These are phyloP conservation scores for Pseudocercospora fuligena DNA, from an alignment of 2,329 filamentous ascomycete genomes.

Conservation along the genomic window DNA sequence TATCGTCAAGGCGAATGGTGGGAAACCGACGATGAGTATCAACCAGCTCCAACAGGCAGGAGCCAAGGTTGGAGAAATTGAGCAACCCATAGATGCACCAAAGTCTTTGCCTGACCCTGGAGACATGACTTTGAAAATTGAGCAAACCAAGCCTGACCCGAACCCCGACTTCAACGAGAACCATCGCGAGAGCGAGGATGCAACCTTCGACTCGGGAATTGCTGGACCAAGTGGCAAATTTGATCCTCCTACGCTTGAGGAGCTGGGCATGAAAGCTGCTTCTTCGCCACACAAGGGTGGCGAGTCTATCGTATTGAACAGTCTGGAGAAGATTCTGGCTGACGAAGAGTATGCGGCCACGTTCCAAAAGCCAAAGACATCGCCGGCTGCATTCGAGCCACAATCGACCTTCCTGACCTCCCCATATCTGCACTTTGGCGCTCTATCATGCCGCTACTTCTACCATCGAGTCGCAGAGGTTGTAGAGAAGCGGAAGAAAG, in stretches of 20 bases:
- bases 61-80: slow-evolving; percentile 65
- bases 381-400: slow-evolving; percentile 73
- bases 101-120: slow-evolving; percentile 67
- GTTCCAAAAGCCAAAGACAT: slow-evolving; percentile 77
- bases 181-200: slow-evolving; percentile 60
- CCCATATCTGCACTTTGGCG: slow-evolving; percentile 75
- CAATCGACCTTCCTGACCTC: slow-evolving; percentile 75
- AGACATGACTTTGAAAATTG: slow-evolving; percentile 61
- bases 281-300: slow-evolving; percentile 72
- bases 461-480: slow-evolving; percentile 73
- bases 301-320: slow-evolving; percentile 66
- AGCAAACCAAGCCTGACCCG: slow-evolving; percentile 58
- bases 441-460: slow-evolving; percentile 71
- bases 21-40: slow-evolving; percentile 77
- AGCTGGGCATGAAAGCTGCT: slow-evolving; percentile 69
- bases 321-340: slow-evolving; percentile 63
- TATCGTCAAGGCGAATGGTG: slow-evolving; percentile 66
- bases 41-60: slow-evolving; percentile 67
- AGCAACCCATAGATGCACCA: slow-evolving; percentile 65
- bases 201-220: slow-evolving; percentile 61
- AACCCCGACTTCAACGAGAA: slow-evolving; percentile 65
- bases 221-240: slow-evolving; percentile 73
- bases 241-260: slow-evolving; percentile 70
- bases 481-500: slow-evolving; percentile 61
- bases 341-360: slow-evolving; percentile 71